Evolutionary conservation across 179 eudicot genomes (phyloP), one percentile per base, ranked within the genome.

Genomic region (Kewa caespitosa): DNA sequence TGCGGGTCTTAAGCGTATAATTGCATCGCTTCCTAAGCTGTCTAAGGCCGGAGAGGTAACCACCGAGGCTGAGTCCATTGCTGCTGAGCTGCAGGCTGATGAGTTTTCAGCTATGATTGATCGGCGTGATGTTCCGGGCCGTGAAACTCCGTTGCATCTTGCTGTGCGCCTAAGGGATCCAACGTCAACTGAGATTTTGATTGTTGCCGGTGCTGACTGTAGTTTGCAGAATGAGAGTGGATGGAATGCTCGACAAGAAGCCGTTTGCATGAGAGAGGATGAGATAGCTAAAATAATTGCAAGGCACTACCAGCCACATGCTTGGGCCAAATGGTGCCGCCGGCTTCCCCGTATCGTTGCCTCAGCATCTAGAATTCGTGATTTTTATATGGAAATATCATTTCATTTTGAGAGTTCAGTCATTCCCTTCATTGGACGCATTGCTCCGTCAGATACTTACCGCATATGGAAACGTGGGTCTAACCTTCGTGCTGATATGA

Each of bases 301-400:
- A 4, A 76, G 92, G 75, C 90, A 93, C 69, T 91, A 91, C 54
- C 98, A 91, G 84, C 93, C 94, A 8, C 89, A 85, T 78, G 98
- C 98, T 36, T 90, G 97, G 94, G 97, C 98, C 37, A 93, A 93
- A 76, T 93, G 98, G 98, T 91, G 97, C 59, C 86, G 98, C 32
- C 79, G 98, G 76, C 92, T 93, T 76, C 98, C 98, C 55, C 84
- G 98, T 15, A 86, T 93, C 55, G 84, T 93, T 57, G 94, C 91
- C 8, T 87, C 98, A 0, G 85, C 90, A 3, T 39, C 89, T 70
- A 84, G 97, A 52, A 90, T 93, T 62, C 90, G 97, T 38, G 97
- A 92, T 79, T 92, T 92, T 71, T 92, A 92, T 67, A 92, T 92
- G 97, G 97, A 92, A 85, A 92, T 92, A 76, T 86, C 92, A n/a